Evolutionary conservation across 345 rosid genomes (phyloP), one percentile per base, ranked within the genome.

Genomic region (Eucalyptus sp.): DNA sequence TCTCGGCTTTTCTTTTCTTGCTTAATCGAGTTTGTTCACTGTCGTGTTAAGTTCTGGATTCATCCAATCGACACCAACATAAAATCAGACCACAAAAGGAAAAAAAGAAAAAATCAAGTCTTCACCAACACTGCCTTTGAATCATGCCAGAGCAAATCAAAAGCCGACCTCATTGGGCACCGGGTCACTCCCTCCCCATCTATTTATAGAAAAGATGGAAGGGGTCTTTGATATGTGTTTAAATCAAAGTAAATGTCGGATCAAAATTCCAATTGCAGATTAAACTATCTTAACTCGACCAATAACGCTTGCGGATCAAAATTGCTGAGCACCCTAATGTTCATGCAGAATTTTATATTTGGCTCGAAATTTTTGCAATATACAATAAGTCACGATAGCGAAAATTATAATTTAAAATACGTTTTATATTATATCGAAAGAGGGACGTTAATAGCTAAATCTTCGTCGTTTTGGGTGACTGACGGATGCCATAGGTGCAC

Each of bases 271-370:
- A 52, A 3, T 7, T 52, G 56, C 4, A 52, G 4, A 52, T 52
- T 52, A 52, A 66, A 66, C 76, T n/a, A 66, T 66, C 10, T 66
- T 31, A 27, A n/a, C 17, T n/a, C 10, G 41, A 64, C 41, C 76
- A 66, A 15, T 0, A 14, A n/a, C 3, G 6, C 76, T 4, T 66
- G 41, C 2, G 2, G 5, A 14, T 66, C 4, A 66, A 6, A 31
- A 68, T 31, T 31, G 43, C 12, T 4, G 4, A 5, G 24, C 24
- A 68, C 80, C 37, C 20, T 31, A 31, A 16, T 31, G 12, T 68
- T 68, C 7, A 31, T 4, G 24, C 24, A 56, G 79, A 31, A 56
- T 68, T 68, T 31, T 68, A 31, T 33, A 68, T 68, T 68, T 16
- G 80, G 80, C 80, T 31, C 2, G 3, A 1, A 31, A 15, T 31